Conservation (phyloP, 257 asterid genomes). For the Galeopsis tetrahit region DNA sequence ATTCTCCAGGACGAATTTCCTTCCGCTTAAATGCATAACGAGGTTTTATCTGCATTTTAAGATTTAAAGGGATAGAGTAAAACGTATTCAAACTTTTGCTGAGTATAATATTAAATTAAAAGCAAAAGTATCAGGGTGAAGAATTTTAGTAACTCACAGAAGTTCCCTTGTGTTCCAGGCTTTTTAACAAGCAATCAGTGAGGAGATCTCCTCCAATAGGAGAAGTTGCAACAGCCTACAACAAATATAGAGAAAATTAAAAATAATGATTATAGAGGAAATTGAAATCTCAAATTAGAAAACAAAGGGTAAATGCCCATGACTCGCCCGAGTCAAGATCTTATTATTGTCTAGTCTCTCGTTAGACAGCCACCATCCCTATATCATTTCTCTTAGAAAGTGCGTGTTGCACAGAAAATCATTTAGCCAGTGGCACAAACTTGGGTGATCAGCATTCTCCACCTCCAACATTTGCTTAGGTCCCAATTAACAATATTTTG, state of each 20-base stretch:
- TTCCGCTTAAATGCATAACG: conserved; percentile 92
- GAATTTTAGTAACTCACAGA: conserved; percentile 51
- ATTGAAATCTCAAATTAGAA: too few species aligned
- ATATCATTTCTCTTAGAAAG: too few species aligned
- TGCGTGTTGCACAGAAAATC: conserved; percentile 10
- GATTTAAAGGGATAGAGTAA: conserved; percentile 26
- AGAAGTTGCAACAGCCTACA: conserved; percentile 86
- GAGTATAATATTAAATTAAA: conserved; percentile 25
- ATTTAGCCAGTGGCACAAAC: conserved; percentile 24
- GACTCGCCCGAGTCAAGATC: too few species aligned
- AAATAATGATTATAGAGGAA: conserved; percentile 10
- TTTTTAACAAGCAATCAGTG: conserved; percentile 90
- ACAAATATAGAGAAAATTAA: conserved; percentile 31
- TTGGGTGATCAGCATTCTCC: conserved; percentile 29
- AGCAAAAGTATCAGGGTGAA: conserved; percentile 19
- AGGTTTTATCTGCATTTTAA: conserved; percentile 76
- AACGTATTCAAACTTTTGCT: conserved; percentile 22
- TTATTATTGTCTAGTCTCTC: too few species aligned
- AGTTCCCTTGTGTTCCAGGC: conserved; percentile 89
- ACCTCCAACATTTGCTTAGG: conserved; percentile 23
- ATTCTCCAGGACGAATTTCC: conserved; percentile 92
- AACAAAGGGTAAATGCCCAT: too few species aligned
- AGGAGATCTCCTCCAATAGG: conserved; percentile 95
- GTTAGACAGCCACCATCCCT: too few species aligned
- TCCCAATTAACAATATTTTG: conserved; percentile 8